Evolutionary conservation across 768 basidiomycete species (phyloP).

Genomic region (Calocera cornea): DNA sequence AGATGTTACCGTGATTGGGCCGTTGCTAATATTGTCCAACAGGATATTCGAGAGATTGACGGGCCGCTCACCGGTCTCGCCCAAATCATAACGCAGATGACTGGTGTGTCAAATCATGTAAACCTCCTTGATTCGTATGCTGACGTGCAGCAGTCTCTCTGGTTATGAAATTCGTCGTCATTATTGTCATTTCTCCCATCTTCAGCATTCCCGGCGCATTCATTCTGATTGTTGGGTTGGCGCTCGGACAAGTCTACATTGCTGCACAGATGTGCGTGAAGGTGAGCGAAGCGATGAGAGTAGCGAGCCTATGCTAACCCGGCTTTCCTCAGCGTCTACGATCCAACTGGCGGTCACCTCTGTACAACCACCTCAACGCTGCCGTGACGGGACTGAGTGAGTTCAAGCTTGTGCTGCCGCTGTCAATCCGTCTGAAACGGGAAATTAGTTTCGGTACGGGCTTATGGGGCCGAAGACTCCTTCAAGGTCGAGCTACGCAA

Average conservation of each 20-base stretch:
- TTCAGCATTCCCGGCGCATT: conserved; percentile 36
- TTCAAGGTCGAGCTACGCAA: conserved; percentile 32
- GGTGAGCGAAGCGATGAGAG: background rate
- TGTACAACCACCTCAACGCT: conserved; percentile 41
- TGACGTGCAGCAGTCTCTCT: conserved; percentile 20
- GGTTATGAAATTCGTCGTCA: conserved; percentile 32
- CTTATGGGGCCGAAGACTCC: conserved; percentile 43
- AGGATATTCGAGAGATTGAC: conserved; percentile 13
- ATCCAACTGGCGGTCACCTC: conserved; percentile 37
- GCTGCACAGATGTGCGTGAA: conserved; percentile 43
- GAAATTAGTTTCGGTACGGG: conserved; percentile 37
- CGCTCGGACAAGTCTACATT: conserved; percentile 40
- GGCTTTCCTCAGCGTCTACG: conserved; percentile 30
- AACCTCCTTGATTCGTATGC: background rate
- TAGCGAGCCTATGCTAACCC: background rate
- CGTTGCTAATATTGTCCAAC: conserved; percentile 14
- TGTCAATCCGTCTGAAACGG: background rate
- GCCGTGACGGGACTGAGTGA: conserved; percentile 41
- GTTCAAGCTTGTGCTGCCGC: conserved; percentile 10
- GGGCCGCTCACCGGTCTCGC: conserved; percentile 1
- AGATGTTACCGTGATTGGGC: conserved; percentile 28
- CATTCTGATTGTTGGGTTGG: conserved; percentile 32
- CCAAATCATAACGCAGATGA: background rate
- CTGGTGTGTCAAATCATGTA: background rate
- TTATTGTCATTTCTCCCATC: conserved; percentile 34